Conservation (phyloP, 805 yeast species). For the Brettanomyces anomalus region DNA sequence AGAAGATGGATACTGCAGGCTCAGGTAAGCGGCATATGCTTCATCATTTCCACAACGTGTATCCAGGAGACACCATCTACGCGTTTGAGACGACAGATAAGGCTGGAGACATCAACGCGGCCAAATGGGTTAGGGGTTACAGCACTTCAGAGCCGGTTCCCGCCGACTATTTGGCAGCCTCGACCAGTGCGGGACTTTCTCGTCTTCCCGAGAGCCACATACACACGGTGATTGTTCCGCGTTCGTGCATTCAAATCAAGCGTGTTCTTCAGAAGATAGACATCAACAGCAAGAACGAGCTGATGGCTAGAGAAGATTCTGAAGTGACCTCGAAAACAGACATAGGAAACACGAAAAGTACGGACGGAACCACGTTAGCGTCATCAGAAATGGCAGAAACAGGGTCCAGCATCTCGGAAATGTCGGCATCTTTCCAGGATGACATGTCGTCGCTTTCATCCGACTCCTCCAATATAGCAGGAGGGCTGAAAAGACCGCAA, state of each 20-base stretch:
- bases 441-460: constrained; percentile 49
- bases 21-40: constrained; percentile 4
- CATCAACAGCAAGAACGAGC: neutral
- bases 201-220: constrained; percentile 50
- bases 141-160: constrained; percentile 61
- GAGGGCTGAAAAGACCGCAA: neutral
- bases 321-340: neutral
- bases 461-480: constrained; percentile 19
- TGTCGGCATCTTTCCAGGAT: constrained; percentile 8
- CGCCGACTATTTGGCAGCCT: constrained; percentile 53
- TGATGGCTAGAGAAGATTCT: neutral
- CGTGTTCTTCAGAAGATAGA: constrained; percentile 16
- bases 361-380: constrained; percentile 8
- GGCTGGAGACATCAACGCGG: neutral
- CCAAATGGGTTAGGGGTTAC: constrained; percentile 75
- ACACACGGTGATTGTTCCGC: constrained; percentile 53
- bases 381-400: neutral
- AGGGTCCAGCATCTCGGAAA: neutral
- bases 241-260: constrained; percentile 39
- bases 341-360: neutral
- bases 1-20: constrained; percentile 5
- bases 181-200: constrained; percentile 40
- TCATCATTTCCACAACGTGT: constrained; percentile 36
- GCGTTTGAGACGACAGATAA: constrained; percentile 45
- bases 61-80: constrained; percentile 72